Percentiles rank a stretch among this genome's conserved stretches.
phyloP scores from a whole-genome alignment of 306 rosid genomes.

The Luffa aegyptiaca region DNA sequence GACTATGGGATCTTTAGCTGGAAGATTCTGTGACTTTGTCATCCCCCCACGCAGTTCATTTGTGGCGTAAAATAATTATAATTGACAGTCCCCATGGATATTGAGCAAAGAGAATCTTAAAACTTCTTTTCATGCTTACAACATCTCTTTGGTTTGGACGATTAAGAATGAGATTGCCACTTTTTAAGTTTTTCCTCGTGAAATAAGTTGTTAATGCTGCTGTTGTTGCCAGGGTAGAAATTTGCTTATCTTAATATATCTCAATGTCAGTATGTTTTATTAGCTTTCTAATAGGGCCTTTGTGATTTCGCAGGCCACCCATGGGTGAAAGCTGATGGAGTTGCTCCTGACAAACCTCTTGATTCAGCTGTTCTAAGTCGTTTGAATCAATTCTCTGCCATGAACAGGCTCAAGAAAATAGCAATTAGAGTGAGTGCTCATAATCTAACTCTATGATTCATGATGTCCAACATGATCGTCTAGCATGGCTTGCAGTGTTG shows the following conservation, averaged over 20 bases:
- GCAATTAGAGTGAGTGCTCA: conserved; percentile 72
- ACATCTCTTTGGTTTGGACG: background rate
- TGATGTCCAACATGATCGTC: background rate
- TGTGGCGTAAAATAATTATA: background rate
- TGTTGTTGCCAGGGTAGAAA: background rate
- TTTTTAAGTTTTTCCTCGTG: background rate
- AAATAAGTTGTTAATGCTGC: background rate
- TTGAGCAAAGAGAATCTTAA: background rate
- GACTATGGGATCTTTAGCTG: background rate
- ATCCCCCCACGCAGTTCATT: background rate
- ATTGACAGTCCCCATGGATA: background rate
- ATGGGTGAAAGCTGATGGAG: conserved; percentile 74
- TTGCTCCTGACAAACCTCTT: conserved; percentile 86
- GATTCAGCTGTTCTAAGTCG: conserved; percentile 87
- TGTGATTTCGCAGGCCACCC: conserved; percentile 67
- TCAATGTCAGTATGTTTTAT: conserved; percentile 14
- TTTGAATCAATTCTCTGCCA: conserved; percentile 91
- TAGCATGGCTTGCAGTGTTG: background rate
- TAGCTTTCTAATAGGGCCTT: background rate
- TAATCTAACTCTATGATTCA: background rate
- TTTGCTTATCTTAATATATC: background rate
- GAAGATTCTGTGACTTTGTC: background rate
- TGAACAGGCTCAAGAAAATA: conserved; percentile 78
- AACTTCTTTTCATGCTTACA: background rate
- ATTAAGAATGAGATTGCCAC: background rate